Evolutionary conservation across 2,329 filamentous ascomycete species (phyloP).

Genomic region (Salinomyces thailandicus): DNA sequence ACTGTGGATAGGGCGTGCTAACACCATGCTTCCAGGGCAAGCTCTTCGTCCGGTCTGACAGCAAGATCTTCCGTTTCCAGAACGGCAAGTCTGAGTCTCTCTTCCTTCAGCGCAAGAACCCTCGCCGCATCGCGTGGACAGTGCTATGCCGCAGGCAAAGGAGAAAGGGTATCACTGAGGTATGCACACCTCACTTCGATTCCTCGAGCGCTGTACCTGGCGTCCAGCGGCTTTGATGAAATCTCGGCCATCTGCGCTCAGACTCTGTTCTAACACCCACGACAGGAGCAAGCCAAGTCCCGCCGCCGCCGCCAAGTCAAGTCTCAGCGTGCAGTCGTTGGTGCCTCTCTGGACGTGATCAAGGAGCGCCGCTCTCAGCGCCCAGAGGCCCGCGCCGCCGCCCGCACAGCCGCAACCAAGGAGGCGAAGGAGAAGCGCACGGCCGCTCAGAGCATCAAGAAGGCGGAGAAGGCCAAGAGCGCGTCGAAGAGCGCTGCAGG

Average conservation of each 20-base stretch:
- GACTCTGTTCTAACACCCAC: slow-evolving; percentile 11
- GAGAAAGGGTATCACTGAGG: slow-evolving; percentile 99
- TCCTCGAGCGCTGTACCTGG: neutral
- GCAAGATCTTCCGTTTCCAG: slow-evolving; percentile 99
- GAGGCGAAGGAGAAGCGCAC: slow-evolving; percentile 98
- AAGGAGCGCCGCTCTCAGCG: slow-evolving; percentile 95
- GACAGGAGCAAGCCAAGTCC: slow-evolving; percentile 99
- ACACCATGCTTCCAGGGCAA: slow-evolving; percentile 63
- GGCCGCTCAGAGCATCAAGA: slow-evolving; percentile 80
- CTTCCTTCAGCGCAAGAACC: slow-evolving; percentile 99
- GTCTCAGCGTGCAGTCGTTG: slow-evolving; percentile 96
- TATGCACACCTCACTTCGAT: slow-evolving; percentile 38
- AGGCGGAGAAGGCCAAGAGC: slow-evolving; percentile 97
- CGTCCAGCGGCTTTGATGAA: neutral
- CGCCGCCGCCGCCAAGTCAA: slow-evolving; percentile 96
- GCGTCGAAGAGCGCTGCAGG: slow-evolving; percentile 66
- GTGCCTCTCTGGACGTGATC: slow-evolving; percentile 98
- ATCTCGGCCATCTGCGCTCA: neutral
- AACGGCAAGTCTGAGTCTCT: slow-evolving; percentile 99
- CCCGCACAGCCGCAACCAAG: slow-evolving; percentile 83
- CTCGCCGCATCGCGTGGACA: slow-evolving; percentile 97
- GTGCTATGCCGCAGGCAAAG: slow-evolving; percentile 96
- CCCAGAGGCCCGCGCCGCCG: slow-evolving; percentile 89
- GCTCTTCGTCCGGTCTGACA: slow-evolving; percentile 98
- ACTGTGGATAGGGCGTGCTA: slow-evolving; percentile 1